Evolutionary conservation across 306 rosid species (phyloP).

Genomic region (Vachellia collinsii): DNA sequence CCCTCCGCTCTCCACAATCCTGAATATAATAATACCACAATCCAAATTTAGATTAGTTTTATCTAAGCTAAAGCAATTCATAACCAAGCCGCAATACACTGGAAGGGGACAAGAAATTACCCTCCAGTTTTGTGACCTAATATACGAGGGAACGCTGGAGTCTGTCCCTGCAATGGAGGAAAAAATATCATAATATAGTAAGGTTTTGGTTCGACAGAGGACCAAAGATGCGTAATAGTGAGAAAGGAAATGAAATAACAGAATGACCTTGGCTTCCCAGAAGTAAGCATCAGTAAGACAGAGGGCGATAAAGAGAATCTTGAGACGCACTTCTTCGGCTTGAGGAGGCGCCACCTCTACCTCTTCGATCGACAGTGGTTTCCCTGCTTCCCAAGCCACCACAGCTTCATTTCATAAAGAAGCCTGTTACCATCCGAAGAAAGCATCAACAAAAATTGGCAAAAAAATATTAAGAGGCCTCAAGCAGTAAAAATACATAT

Average conservation of each 20-base stretch:
- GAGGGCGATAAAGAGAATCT: constrained; percentile 40
- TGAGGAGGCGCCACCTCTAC: constrained; percentile 37
- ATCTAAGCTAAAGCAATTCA: not conserved
- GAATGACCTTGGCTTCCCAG: constrained; percentile 34
- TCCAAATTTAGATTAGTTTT: no score
- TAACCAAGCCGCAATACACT: no score
- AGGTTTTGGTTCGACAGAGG: not conserved
- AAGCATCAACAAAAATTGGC: no score
- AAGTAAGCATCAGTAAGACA: constrained; percentile 37
- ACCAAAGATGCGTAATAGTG: no score
- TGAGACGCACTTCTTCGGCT: constrained; percentile 38
- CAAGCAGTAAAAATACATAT: no score
- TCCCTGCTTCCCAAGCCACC: constrained; percentile 36
- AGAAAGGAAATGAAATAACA: not conserved
- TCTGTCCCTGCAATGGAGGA: constrained; percentile 49
- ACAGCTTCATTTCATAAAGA: constrained; percentile 13
- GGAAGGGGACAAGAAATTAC: constrained; percentile 34
- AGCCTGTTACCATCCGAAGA: no score
- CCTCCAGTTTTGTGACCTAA: constrained; percentile 77
- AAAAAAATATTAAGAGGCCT: no score
- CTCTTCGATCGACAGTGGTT: constrained; percentile 30
- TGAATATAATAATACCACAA: not conserved
- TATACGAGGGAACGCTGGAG: constrained; percentile 69
- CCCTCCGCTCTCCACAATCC: constrained; percentile 62
- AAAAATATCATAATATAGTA: no score